Conservation (phyloP, 805 yeast genomes). For the Wickerhamomyces rabaulensis region DNA sequence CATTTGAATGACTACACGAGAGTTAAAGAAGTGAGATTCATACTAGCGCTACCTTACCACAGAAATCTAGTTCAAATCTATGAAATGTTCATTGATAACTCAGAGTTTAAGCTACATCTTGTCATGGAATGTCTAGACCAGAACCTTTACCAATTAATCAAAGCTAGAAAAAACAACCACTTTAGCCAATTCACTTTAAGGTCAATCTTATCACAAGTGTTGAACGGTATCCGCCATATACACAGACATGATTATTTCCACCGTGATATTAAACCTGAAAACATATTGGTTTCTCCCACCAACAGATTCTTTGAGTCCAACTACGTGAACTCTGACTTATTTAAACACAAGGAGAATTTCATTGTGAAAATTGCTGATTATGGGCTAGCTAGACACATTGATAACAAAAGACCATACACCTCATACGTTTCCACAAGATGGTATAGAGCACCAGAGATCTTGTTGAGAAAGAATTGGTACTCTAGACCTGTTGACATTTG, state of each 20-base stretch:
- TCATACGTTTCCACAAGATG: conserved; percentile 80
- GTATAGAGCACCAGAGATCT: conserved; percentile 81
- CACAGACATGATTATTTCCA: conserved; percentile 69
- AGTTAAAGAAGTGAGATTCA: conserved; percentile 65
- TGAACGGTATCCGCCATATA: conserved; percentile 77
- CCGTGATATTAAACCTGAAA: conserved; percentile 93
- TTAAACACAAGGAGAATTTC: conserved; percentile 34
- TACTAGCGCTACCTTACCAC: conserved; percentile 65
- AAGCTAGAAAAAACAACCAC: conserved; percentile 44
- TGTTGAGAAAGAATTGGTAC: conserved; percentile 56
- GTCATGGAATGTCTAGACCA: conserved; percentile 88
- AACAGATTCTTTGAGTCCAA: conserved; percentile 43
- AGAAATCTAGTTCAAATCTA: conserved; percentile 65
- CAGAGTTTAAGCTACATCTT: conserved; percentile 58
- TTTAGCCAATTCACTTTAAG: conserved; percentile 57
- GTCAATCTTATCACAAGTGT: conserved; percentile 65
- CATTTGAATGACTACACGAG: conserved; percentile 50
- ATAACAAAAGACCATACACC: conserved; percentile 53
- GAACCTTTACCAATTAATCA: conserved; percentile 74
- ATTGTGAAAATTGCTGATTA: conserved; percentile 75
- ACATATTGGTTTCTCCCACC: conserved; percentile 66
- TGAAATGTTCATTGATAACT: conserved; percentile 73
- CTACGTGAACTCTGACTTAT: conserved; percentile 17
- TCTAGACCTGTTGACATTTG: conserved; percentile 74
- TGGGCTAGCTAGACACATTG: conserved; percentile 64